A percentile compares a stretch with the other conserved stretches of the same genome.
phyloP scores from a whole-genome alignment of 2,329 filamentous ascomycete genomes.

The Neonectria hederae region DNA sequence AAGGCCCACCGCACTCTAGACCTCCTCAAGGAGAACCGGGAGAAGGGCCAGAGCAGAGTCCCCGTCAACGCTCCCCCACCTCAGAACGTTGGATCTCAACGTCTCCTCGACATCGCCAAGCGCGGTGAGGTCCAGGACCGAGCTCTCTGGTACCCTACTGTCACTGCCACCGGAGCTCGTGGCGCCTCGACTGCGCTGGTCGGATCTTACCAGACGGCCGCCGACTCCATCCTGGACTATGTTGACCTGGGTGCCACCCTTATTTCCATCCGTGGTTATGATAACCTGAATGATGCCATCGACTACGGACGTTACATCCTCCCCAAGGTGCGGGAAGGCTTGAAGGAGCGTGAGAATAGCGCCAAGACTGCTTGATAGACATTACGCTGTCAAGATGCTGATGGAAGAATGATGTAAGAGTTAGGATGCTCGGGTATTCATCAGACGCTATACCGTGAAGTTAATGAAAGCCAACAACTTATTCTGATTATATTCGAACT shows the following conservation, averaged over 20 bases:
- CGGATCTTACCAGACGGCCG: conserved; percentile 62
- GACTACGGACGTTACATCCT: conserved; percentile 67
- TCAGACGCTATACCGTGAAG: not conserved
- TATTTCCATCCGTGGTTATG: conserved; percentile 69
- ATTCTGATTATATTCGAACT: not conserved
- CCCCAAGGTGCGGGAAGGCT: conserved; percentile 56
- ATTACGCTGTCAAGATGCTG: not conserved
- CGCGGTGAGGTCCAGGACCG: conserved; percentile 67
- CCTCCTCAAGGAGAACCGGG: conserved; percentile 55
- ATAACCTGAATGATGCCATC: conserved; percentile 67
- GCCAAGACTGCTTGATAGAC: conserved; percentile 11
- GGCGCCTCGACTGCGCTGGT: conserved; percentile 69
- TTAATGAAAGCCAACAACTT: not conserved
- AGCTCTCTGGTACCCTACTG: conserved; percentile 70
- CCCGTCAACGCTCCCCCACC: conserved; percentile 45
- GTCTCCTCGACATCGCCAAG: conserved; percentile 65
- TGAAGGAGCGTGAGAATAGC: conserved; percentile 41
- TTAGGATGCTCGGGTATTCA: not conserved
- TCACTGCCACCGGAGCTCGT: conserved; percentile 67
- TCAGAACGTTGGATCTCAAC: conserved; percentile 68
- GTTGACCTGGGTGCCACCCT: conserved; percentile 65
- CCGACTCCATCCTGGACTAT: conserved; percentile 65
- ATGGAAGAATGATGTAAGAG: not conserved
- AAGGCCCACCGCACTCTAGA: conserved; percentile 68
- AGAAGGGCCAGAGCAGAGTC: conserved; percentile 46